These are phyloP conservation scores for Torulaspora pretoriensis DNA, from an alignment of 1,139 yeast genomes.

Conservation along the genomic window DNA sequence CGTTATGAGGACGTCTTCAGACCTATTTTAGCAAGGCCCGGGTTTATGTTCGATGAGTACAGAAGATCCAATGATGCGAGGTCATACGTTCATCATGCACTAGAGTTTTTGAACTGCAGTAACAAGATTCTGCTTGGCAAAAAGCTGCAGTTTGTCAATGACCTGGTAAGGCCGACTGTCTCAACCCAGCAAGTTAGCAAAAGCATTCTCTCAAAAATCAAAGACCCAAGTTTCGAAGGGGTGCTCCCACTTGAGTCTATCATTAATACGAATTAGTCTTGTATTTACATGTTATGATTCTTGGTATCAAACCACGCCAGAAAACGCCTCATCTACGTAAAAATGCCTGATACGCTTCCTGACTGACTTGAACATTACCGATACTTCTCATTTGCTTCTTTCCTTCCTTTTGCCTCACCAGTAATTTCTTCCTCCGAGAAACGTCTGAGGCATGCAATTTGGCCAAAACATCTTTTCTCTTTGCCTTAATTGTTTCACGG, in stretches of 20 bases:
- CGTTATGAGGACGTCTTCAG: constrained; percentile 42
- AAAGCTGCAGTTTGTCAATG: constrained; percentile 40
- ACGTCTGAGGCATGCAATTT: constrained; percentile 91
- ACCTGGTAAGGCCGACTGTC: constrained; percentile 56
- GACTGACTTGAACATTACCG: constrained; percentile 74
- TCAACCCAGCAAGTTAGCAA: constrained; percentile 67
- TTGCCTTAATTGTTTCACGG: constrained; percentile 88
- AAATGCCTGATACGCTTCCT: constrained; percentile 80
- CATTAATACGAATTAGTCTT: constrained; percentile 1
- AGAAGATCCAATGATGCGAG: constrained; percentile 38
- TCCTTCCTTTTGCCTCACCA: constrained; percentile 90
- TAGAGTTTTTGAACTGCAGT: constrained; percentile 42
- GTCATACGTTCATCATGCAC: constrained; percentile 33
- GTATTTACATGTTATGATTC: constrained; percentile 7
- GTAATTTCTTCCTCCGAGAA: constrained; percentile 79
- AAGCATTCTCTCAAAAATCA: constrained; percentile 53
- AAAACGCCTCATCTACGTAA: constrained; percentile 33
- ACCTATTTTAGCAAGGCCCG: constrained; percentile 68
- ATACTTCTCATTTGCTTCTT: constrained; percentile 77
- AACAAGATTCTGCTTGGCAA: constrained; percentile 41
- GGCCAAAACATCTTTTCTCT: constrained; percentile 88
- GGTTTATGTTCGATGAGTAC: constrained; percentile 68
- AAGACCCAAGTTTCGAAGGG: constrained; percentile 50
- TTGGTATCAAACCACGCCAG: neutral
- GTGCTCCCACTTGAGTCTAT: constrained; percentile 49